These are phyloP conservation scores for Fusarium sp. DNA, from an alignment of 2,329 filamentous ascomycete genomes.

Conservation along the genomic window DNA sequence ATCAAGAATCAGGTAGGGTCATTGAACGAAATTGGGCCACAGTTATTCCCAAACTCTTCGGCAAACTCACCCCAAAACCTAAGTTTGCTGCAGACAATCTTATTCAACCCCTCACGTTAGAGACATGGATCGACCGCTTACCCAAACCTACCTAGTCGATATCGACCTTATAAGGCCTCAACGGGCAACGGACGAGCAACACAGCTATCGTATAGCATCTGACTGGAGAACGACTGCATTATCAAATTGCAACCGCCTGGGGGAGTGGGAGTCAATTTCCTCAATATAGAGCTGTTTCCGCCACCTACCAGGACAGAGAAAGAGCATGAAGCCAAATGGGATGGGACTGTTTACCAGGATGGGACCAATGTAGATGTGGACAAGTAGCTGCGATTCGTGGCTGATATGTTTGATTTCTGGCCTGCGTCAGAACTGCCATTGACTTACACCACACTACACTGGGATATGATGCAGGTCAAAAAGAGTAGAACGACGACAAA, in stretches of 20 bases:
- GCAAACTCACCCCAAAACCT: background rate
- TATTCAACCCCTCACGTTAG: background rate
- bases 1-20: background rate
- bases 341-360: background rate
- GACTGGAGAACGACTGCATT: background rate
- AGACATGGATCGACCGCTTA: background rate
- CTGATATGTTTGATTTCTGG: background rate
- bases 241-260: background rate
- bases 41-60: background rate
- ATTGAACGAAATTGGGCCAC: background rate
- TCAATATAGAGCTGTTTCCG: background rate
- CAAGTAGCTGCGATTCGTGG: background rate
- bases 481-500: background rate
- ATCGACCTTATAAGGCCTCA: background rate
- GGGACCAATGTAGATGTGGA: background rate
- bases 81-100: background rate
- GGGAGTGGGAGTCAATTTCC: background rate
- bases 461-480: background rate
- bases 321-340: background rate
- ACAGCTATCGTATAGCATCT: too few species aligned
- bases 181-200: background rate
- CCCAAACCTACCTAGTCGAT: background rate
- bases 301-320: background rate
- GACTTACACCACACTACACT: background rate
- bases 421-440: background rate